Conservation (phyloP, 1,139 yeast species). For the Geotrichum citri-aurantii region DNA sequence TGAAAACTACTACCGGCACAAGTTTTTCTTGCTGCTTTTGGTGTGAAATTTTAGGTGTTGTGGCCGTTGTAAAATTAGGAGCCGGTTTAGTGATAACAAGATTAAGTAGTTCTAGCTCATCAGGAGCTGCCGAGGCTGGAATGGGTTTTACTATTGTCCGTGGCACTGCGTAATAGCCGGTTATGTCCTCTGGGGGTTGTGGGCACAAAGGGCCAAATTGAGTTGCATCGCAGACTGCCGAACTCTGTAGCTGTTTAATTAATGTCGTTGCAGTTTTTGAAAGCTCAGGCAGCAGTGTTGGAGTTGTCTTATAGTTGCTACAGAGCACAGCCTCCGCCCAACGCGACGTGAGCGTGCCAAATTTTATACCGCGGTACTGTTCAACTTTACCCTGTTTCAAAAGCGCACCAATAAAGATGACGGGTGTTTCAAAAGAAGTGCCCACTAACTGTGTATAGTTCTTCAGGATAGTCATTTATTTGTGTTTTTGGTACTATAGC, state of each 20-base stretch:
- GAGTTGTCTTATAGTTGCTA: not conserved
- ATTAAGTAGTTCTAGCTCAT: conserved; percentile 25
- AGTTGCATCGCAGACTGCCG: conserved; percentile 16
- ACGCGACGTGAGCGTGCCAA: conserved; percentile 13
- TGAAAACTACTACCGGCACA: conserved; percentile 30
- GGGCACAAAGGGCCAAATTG: conserved; percentile 16
- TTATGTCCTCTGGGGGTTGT: conserved; percentile 16
- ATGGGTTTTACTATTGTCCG: conserved; percentile 1
- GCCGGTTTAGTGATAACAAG: conserved; percentile 24
- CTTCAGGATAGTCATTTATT: not conserved
- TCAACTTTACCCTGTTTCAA: conserved; percentile 2
- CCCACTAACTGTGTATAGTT: not conserved
- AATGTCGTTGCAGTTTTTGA: not conserved
- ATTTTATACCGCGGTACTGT: conserved; percentile 18
- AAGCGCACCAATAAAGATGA: conserved; percentile 13
- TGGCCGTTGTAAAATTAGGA: not conserved
- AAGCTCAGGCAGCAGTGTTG: not conserved
- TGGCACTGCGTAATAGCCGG: conserved; percentile 16
- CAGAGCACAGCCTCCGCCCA: conserved; percentile 11
- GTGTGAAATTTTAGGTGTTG: not conserved
- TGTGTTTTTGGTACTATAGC: too few relatives aligned
- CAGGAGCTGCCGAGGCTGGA: conserved; percentile 15
- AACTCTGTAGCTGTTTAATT: not conserved
- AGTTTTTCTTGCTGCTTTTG: not conserved
- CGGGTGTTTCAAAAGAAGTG: conserved; percentile 3